A percentile compares a stretch with the other conserved stretches of the same genome.
phyloP scores from a whole-genome alignment of 257 asterid genomes.

The Ehretia macrophylla region DNA sequence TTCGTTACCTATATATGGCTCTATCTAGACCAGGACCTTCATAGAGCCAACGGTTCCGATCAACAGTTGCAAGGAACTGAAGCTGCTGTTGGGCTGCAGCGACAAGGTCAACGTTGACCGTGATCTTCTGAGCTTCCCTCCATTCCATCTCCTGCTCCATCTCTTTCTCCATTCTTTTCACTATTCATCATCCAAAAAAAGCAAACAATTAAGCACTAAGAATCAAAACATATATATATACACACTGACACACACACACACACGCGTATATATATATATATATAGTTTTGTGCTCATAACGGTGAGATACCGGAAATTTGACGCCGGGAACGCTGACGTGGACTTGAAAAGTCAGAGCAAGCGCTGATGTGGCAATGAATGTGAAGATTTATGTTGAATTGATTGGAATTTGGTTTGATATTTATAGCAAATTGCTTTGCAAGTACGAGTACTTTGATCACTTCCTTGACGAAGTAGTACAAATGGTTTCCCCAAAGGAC shows the following conservation, averaged over 20 bases:
- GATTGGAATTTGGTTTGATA: no score
- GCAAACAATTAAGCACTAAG: no score
- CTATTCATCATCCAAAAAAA: background rate
- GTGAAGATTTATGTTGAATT: no score
- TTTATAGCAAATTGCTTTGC: no score
- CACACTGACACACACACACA: no score
- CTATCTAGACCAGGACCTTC: slow-evolving; percentile 53
- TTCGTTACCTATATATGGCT: slow-evolving; percentile 67
- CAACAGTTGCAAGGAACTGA: slow-evolving; percentile 73
- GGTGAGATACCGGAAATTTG: background rate
- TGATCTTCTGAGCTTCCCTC: slow-evolving; percentile 71
- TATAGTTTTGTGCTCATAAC: background rate
- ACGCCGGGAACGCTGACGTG: background rate
- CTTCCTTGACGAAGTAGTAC: no score
- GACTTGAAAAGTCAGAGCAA: slow-evolving; percentile 1
- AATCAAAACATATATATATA: no score
- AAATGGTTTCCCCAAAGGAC: no score
- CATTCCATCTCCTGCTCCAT: slow-evolving; percentile 75
- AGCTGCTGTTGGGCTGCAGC: slow-evolving; percentile 76
- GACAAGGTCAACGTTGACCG: slow-evolving; percentile 65
- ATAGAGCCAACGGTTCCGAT: slow-evolving; percentile 81
- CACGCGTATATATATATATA: no score
- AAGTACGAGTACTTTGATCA: no score
- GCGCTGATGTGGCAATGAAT: background rate
- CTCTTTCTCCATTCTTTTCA: slow-evolving; percentile 44